Conservation (phyloP, 768 basidiomycete genomes). For the Russula sp. region DNA sequence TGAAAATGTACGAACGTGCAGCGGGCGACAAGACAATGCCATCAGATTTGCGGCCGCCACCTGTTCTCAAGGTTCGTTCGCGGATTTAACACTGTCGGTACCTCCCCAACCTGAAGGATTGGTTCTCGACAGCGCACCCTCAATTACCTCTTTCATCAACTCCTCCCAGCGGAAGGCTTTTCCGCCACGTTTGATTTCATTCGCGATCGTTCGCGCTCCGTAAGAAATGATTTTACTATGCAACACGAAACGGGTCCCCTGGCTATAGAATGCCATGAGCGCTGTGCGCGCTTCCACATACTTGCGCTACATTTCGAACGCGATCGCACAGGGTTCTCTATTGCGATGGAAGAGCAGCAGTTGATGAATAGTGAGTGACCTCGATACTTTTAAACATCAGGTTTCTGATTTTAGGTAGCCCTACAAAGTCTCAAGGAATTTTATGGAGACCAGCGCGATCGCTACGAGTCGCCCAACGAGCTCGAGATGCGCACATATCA, state of each 20-base stretch:
- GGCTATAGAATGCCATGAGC: conserved; percentile 88
- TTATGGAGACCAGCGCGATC: conserved; percentile 74
- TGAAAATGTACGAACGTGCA: conserved; percentile 93
- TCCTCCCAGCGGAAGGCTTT: conserved; percentile 69
- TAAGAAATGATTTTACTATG: conserved; percentile 93
- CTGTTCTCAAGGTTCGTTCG: conserved; percentile 62
- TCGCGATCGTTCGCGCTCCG: conserved; percentile 85
- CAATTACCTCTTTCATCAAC: conserved; percentile 87
- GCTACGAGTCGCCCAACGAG: conserved; percentile 74
- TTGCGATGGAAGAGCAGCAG: conserved; percentile 80
- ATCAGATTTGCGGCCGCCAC: conserved; percentile 87
- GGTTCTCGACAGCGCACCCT: conserved; percentile 61
- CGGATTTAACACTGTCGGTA: conserved; percentile 10
- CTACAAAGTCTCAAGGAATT: conserved; percentile 91
- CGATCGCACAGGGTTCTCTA: conserved; percentile 54
- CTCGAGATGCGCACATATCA: conserved; percentile 97
- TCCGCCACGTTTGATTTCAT: conserved; percentile 76
- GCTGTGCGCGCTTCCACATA: conserved; percentile 93
- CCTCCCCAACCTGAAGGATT: neutral
- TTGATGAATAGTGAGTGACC: conserved; percentile 78
- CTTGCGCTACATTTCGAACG: conserved; percentile 69
- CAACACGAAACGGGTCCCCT: conserved; percentile 74
- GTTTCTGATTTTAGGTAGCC: conserved; percentile 47
- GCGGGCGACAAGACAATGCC: conserved; percentile 90
- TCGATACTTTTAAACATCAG: conserved; percentile 9